These are phyloP conservation scores for Pleurotus ostreatus DNA, from an alignment of 768 basidiomycete genomes.

Conservation along the genomic window DNA sequence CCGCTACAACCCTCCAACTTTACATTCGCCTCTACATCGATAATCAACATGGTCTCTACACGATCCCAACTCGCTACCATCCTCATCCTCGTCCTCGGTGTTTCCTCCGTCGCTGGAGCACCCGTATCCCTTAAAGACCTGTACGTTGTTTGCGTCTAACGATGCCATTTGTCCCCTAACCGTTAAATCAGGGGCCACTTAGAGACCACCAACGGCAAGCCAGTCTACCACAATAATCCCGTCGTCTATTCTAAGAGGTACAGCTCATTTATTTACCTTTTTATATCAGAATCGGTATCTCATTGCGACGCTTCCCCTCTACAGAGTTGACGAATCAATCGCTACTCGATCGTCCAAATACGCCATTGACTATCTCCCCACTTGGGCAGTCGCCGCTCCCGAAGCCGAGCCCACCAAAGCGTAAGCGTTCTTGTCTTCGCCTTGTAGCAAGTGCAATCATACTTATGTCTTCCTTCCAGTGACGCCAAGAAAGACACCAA, in stretches of 20 bases:
- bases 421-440: background rate
- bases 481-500: background rate
- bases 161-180: background rate
- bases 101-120: background rate
- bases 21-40: background rate
- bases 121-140: background rate
- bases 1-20: background rate
- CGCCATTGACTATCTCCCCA: slow-evolving; percentile 6
- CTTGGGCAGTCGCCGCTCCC: slow-evolving; percentile 5
- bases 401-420: background rate
- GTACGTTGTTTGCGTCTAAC: background rate
- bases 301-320: background rate
- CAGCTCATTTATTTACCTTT: background rate
- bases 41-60: slow-evolving; percentile 2
- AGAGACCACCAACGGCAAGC: background rate
- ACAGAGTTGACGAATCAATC: background rate
- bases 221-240: slow-evolving; percentile 1
- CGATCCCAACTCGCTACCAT: slow-evolving; percentile 4
- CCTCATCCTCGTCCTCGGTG: background rate
- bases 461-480: background rate
- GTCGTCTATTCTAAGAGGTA: slow-evolving; percentile 4
- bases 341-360: slow-evolving; percentile 3
- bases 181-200: background rate
- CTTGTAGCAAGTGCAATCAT: background rate
- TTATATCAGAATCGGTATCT: background rate